Percentiles rank a stretch among this genome's conserved stretches.
phyloP scores from a whole-genome alignment of 2,329 filamentous ascomycete species.

The Pyrenochaeta sp. region DNA sequence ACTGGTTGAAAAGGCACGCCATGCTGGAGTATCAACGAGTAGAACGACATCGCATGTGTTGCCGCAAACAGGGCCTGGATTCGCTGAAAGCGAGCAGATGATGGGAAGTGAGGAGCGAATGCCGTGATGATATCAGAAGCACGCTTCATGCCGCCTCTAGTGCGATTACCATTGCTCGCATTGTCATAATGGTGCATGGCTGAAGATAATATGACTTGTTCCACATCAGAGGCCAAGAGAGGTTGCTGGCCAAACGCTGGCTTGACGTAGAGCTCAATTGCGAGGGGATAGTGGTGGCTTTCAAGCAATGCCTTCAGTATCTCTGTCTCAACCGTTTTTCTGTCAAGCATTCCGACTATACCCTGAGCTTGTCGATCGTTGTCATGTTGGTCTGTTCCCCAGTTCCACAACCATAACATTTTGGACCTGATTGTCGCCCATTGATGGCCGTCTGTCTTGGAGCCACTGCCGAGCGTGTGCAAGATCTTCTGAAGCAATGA shows the following conservation, averaged over 20 bases:
- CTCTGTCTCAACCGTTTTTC: constrained; percentile 72
- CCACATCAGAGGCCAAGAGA: constrained; percentile 61
- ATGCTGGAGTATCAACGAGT: constrained; percentile 79
- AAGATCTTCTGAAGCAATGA: constrained; percentile 67
- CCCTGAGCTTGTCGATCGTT: constrained; percentile 55
- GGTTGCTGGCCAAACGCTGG: constrained; percentile 61
- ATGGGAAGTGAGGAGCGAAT: constrained; percentile 67
- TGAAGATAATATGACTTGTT: constrained; percentile 68
- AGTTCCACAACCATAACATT: constrained; percentile 76
- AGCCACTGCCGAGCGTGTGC: constrained; percentile 59
- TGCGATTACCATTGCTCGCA: constrained; percentile 81
- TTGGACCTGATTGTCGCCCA: constrained; percentile 64
- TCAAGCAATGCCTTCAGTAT: constrained; percentile 73
- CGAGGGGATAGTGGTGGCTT: constrained; percentile 70
- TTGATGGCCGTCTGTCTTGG: constrained; percentile 66
- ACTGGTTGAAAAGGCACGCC: constrained; percentile 83
- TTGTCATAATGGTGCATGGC: constrained; percentile 80
- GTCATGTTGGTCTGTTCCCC: constrained; percentile 65
- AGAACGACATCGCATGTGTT: constrained; percentile 78
- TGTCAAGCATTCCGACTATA: constrained; percentile 65
- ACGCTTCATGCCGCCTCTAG: constrained; percentile 77
- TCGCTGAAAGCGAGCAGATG: constrained; percentile 62
- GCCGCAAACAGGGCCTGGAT: constrained; percentile 73
- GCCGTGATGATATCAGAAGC: constrained; percentile 68
- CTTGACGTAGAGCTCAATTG: constrained; percentile 65